Percentiles rank a stretch among this genome's conserved stretches.
phyloP scores from a whole-genome alignment of 192 early-diverging fungal species.

The Coemansia sp. region DNA sequence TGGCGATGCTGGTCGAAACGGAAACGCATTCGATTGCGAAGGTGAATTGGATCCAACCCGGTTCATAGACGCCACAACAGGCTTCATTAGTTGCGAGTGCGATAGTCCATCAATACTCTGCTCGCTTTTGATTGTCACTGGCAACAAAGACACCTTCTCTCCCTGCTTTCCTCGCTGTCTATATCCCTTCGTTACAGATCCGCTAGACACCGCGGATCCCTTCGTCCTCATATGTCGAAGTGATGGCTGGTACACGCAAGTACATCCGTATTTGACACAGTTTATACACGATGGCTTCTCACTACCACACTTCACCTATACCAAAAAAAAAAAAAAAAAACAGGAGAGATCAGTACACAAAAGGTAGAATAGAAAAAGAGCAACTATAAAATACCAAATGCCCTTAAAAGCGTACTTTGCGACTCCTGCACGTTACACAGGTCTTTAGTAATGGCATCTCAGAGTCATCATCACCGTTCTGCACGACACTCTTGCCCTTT shows the following conservation, averaged over 20 bases:
- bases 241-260: slow-evolving; percentile 44
- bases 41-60: slow-evolving; percentile 3
- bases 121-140: background rate
- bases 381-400: too few species aligned
- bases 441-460: slow-evolving; percentile 48
- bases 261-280: slow-evolving; percentile 48
- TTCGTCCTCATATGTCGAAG: slow-evolving; percentile 33
- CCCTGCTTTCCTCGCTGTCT: slow-evolving; percentile 14
- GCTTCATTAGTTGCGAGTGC: slow-evolving; percentile 47
- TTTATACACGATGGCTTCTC: slow-evolving; percentile 52
- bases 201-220: slow-evolving; percentile 1
- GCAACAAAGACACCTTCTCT: background rate
- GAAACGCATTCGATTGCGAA: background rate
- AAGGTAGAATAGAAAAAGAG: background rate
- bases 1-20: background rate
- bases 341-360: background rate
- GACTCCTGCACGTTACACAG: slow-evolving; percentile 48
- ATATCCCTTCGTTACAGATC: slow-evolving; percentile 17
- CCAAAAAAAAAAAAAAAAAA: background rate
- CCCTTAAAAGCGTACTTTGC: slow-evolving; percentile 44
- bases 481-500: slow-evolving; percentile 19
- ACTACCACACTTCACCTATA: slow-evolving; percentile 54
- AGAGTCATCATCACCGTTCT: slow-evolving; percentile 15
- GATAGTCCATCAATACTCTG: slow-evolving; percentile 20
- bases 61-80: slow-evolving; percentile 19